Evolutionary conservation across 2,329 filamentous ascomycete species (phyloP), one percentile per base, ranked within the genome.

Genomic region (Ascochyta koolunga): DNA sequence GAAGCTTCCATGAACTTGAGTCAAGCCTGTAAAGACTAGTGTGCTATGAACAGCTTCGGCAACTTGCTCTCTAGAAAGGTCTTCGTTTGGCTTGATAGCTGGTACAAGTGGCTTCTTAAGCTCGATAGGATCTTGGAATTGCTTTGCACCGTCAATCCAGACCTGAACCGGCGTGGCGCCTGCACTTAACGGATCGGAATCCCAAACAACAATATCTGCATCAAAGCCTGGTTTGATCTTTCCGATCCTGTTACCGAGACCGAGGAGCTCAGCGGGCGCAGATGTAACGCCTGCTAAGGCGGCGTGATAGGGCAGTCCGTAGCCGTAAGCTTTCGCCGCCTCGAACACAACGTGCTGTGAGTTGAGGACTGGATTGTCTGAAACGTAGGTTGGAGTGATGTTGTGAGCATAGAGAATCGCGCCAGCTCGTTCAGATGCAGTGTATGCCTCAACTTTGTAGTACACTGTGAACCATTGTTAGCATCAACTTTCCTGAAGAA

Each of bases 261-360:
- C 75, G 0, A 79, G 66, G 1, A 77, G 65, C 50, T 75, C 71
- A 13, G 77, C 77, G 32, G 76, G 69, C 5, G 72, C 73, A 45
- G 67, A 73, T 0, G 76, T 79, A 2, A 79, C 50, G 25, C 50
- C 50, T 32, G 50, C 50, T 1, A 79, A 59, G 2, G 77, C 77
- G 11, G 66, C 75, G 48, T 78, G 72, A 41, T 78, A 77, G 5
- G 74, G 72, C 7, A 79, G 50, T 0, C 76, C 76, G 54, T 77
- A 73, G 10, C 68, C 67, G 56, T 79, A 76, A 0, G 77, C 78
- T 50, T 78, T 78, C 2, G 77, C 76, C 5, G 78, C 78, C 60
- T 80, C 87, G 41, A 88, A 87, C 0, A 89, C 76, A 3, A 89
- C 85, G 58, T 89, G 86, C 68, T 89, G 87, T 1, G 86, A 86